phyloP scores from a whole-genome alignment of 306 rosid genomes.

The Echinosophora koreensis region DNA sequence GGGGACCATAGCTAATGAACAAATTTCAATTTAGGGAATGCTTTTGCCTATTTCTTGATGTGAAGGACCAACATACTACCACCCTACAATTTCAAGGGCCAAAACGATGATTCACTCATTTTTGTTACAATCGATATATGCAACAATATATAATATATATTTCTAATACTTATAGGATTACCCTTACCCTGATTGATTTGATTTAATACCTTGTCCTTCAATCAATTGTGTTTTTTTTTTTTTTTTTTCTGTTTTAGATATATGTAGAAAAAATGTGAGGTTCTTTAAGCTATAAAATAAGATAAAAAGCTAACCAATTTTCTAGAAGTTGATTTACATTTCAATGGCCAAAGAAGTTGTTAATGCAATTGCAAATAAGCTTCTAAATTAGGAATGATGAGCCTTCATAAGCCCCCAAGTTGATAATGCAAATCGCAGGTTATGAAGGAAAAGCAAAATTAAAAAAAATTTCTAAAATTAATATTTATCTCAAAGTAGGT shows the following conservation, averaged over 20 bases:
- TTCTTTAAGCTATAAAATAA: not conserved
- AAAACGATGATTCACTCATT: too few species aligned
- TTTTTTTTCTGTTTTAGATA: too few species aligned
- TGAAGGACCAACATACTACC: too few species aligned
- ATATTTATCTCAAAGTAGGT: not conserved
- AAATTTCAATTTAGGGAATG: too few species aligned
- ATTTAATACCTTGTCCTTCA: not conserved
- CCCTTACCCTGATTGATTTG: not conserved
- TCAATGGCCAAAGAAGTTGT: not conserved
- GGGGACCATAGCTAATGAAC: too few species aligned
- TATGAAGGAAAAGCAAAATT: not conserved
- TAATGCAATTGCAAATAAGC: not conserved
- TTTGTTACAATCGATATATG: too few species aligned
- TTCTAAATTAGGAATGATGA: not conserved
- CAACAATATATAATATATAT: not conserved
- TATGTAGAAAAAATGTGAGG: not conserved
- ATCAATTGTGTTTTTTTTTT: too few species aligned
- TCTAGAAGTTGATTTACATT: not conserved
- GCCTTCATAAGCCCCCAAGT: not conserved
- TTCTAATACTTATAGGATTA: not conserved
- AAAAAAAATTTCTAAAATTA: not conserved
- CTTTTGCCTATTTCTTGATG: too few species aligned
- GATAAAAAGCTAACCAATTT: too few species aligned
- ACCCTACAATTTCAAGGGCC: too few species aligned
- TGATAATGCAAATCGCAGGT: not conserved